Evolutionary conservation across 192 early-diverging fungal species (phyloP).

Genomic region (Linnemannia exigua): DNA sequence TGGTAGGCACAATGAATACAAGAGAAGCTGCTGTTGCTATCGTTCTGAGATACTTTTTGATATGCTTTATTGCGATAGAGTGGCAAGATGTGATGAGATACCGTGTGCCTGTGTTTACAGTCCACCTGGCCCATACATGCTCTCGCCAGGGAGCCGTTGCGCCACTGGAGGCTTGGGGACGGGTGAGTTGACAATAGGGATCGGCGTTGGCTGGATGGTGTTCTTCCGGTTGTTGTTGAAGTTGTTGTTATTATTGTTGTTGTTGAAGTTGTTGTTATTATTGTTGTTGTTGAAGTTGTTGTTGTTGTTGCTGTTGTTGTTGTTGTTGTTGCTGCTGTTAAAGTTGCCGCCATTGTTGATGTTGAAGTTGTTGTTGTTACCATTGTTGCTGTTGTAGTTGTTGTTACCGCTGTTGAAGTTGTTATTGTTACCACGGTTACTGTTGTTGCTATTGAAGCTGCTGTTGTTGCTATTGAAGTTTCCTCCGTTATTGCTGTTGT

Average conservation of each 20-base stretch:
- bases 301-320: neutral
- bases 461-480: constrained; percentile 14
- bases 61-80: neutral
- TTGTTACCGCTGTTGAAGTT: constrained; percentile 21
- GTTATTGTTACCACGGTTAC: neutral
- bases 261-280: neutral
- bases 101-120: constrained; percentile 1
- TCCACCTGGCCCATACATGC: constrained; percentile 44
- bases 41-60: neutral
- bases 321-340: constrained; percentile 28
- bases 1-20: too few species aligned
- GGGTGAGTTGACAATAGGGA: constrained; percentile 9
- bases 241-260: constrained; percentile 8
- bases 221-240: constrained; percentile 27
- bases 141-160: constrained; percentile 5
- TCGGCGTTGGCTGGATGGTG: constrained; percentile 40
- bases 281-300: constrained; percentile 9
- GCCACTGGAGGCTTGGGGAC: constrained; percentile 3
- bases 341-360: constrained; percentile 1
- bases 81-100: neutral
- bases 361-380: constrained; percentile 6
- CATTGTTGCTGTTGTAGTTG: constrained; percentile 12
- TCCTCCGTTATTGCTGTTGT: neutral
- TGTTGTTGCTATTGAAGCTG: constrained; percentile 10
- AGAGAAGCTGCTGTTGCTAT: too few species aligned